Percentiles rank a stretch among this genome's conserved stretches.
These are phyloP conservation scores for Zygotorulaspora mrakii DNA, from an alignment of 1,139 yeast genomes.

Conservation along the genomic window DNA sequence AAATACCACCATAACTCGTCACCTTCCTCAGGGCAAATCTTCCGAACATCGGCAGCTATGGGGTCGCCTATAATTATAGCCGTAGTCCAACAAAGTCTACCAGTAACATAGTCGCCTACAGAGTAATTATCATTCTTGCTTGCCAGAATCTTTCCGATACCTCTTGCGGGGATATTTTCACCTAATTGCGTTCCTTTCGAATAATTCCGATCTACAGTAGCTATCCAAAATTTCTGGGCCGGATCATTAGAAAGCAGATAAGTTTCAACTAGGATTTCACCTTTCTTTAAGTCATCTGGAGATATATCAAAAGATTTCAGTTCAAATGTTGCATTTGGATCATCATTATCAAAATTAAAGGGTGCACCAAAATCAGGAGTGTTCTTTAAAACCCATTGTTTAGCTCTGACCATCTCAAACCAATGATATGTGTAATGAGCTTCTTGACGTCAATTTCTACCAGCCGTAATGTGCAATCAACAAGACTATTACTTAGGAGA, in stretches of 20 bases:
- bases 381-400: constrained; percentile 35
- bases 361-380: constrained; percentile 28
- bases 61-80: constrained; percentile 36
- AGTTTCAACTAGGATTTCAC: constrained; percentile 47
- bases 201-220: constrained; percentile 45
- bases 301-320: constrained; percentile 31
- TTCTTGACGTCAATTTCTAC: neutral
- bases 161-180: constrained; percentile 48
- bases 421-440: neutral
- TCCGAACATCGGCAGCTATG: constrained; percentile 16
- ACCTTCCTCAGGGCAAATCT: constrained; percentile 36
- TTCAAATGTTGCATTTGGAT: constrained; percentile 41
- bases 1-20: constrained; percentile 43
- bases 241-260: constrained; percentile 62
- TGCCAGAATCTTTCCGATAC: constrained; percentile 48
- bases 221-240: constrained; percentile 61
- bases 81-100: constrained; percentile 43
- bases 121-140: constrained; percentile 41
- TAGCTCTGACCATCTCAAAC: constrained; percentile 28
- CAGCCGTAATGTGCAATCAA: no score
- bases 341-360: constrained; percentile 34
- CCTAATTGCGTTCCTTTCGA: constrained; percentile 47
- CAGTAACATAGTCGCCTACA: constrained; percentile 45
- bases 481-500: no score
- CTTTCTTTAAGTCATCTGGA: constrained; percentile 39